A percentile compares a stretch with the other conserved stretches of the same genome.
phyloP scores from a whole-genome alignment of 257 asterid species.

The Salvia splendens region DNA sequence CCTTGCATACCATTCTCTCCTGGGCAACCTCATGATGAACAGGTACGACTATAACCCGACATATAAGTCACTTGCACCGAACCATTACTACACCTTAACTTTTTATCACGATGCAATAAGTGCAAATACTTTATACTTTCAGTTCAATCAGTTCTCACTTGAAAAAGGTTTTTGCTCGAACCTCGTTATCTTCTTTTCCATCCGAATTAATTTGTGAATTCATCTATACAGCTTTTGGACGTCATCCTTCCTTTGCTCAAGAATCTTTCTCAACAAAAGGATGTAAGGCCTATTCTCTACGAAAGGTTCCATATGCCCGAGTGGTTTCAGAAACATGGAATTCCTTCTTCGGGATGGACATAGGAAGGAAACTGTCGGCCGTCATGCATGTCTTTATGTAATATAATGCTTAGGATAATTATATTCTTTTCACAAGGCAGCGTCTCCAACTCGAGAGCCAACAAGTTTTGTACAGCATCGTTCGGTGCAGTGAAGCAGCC shows the following conservation, averaged over 20 bases:
- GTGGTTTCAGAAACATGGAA: constrained; percentile 87
- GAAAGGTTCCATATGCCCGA: constrained; percentile 92
- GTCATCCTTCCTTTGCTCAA: constrained; percentile 92
- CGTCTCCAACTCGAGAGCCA: constrained; percentile 36
- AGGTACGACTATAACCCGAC: constrained; percentile 45
- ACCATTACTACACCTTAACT: too few relatives aligned
- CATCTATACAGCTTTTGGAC: constrained; percentile 65
- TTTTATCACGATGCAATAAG: too few relatives aligned
- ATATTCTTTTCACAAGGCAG: constrained; percentile 47
- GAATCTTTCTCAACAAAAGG: constrained; percentile 82
- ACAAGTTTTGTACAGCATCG: constrained; percentile 50
- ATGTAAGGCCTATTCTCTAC: constrained; percentile 66
- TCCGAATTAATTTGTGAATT: constrained; percentile 25
- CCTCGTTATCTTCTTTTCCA: constrained; percentile 11
- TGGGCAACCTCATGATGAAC: constrained; percentile 75
- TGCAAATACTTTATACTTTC: too few relatives aligned
- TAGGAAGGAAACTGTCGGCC: constrained; percentile 35
- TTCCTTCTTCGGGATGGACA: constrained; percentile 65
- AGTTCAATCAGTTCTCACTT: too few relatives aligned
- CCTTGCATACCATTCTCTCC: constrained; percentile 75
- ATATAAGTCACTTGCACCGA: background rate
- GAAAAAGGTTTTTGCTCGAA: too few relatives aligned
- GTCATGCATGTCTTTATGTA: constrained; percentile 24
- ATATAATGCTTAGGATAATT: constrained; percentile 31
- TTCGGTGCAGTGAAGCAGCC: constrained; percentile 38